A percentile compares a stretch with the other conserved stretches of the same genome.
Evolutionary conservation across 1,139 yeast species (phyloP).

Genomic region (Pichia sp.): DNA sequence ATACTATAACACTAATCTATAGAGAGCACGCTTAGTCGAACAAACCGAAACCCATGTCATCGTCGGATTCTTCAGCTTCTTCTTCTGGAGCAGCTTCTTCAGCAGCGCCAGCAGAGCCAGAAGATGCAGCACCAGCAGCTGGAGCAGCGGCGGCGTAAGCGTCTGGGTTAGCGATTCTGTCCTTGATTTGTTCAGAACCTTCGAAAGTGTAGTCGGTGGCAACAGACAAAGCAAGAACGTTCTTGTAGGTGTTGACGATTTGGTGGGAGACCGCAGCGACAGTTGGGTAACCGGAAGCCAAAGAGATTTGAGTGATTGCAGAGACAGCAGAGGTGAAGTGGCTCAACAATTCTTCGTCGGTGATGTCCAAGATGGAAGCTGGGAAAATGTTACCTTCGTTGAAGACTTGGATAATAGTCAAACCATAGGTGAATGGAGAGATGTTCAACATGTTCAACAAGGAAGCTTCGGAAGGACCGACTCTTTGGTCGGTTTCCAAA

Average conservation of each 20-base stretch:
- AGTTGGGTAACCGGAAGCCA: slow-evolving; percentile 99
- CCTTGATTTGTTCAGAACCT: slow-evolving; percentile 98
- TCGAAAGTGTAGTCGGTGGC: slow-evolving; percentile 99
- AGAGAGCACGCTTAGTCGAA: slow-evolving; percentile 66
- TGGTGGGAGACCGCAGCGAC: slow-evolving; percentile 99
- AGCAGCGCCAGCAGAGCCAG: slow-evolving; percentile 55
- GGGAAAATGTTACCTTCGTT: slow-evolving; percentile 99
- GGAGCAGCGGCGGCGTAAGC: slow-evolving; percentile 99
- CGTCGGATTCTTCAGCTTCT: slow-evolving; percentile 75
- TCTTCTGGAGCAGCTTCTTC: slow-evolving; percentile 75
- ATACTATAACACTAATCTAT: slow-evolving; percentile 7
- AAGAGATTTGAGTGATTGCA: slow-evolving; percentile 92
- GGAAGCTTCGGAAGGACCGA: slow-evolving; percentile 99
- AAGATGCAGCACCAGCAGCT: slow-evolving; percentile 63
- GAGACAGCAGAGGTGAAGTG: slow-evolving; percentile 92
- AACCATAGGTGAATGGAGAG: slow-evolving; percentile 99
- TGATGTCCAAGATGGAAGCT: slow-evolving; percentile 93
- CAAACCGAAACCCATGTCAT: slow-evolving; percentile 96
- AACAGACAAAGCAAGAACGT: slow-evolving; percentile 94
- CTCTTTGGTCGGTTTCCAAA: slow-evolving; percentile 78
- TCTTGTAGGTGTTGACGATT: slow-evolving; percentile 98
- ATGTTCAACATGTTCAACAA: slow-evolving; percentile 99
- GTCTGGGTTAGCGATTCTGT: slow-evolving; percentile 99
- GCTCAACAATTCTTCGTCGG: slow-evolving; percentile 90
- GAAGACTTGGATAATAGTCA: slow-evolving; percentile 93